Evolutionary conservation across 768 basidiomycete species (phyloP).

Genomic region (Serendipita indica): DNA sequence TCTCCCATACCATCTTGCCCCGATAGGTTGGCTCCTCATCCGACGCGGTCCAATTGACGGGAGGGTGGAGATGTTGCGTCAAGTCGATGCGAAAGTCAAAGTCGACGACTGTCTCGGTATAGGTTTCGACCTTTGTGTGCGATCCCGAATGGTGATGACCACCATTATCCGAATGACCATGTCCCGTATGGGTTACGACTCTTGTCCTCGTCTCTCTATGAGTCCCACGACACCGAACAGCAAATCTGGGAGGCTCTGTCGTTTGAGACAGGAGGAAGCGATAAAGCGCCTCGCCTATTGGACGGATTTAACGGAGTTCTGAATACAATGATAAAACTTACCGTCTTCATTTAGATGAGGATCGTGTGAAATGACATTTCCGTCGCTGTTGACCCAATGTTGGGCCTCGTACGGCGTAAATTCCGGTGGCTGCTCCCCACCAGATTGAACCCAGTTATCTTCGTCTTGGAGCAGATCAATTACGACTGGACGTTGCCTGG

Average conservation of each 20-base stretch:
- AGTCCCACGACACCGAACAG: conserved; percentile 37
- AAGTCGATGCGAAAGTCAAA: conserved; percentile 56
- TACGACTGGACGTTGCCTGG: background rate
- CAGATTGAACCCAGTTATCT: background rate
- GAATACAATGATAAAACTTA: conserved; percentile 15
- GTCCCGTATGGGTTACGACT: conserved; percentile 27
- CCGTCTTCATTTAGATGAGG: conserved; percentile 52
- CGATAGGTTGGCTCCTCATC: conserved; percentile 52
- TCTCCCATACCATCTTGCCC: conserved; percentile 45
- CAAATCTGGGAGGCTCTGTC: conserved; percentile 29
- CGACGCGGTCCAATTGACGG: conserved; percentile 43
- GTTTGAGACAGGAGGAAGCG: conserved; percentile 54
- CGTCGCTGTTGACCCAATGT: conserved; percentile 33
- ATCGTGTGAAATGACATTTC: conserved; percentile 55
- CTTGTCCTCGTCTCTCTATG: conserved; percentile 46
- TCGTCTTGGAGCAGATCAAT: background rate
- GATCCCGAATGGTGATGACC: conserved; percentile 26
- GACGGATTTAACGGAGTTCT: conserved; percentile 8
- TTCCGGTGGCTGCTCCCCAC: conserved; percentile 37
- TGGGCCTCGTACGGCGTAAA: conserved; percentile 53
- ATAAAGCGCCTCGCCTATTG: conserved; percentile 51
- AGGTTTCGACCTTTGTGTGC: conserved; percentile 44
- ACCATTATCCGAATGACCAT: background rate
- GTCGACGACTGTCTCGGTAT: conserved; percentile 46
- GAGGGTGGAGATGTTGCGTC: conserved; percentile 26